phyloP scores from a whole-genome alignment of 352 stramenopile species.

The Phytophthora pseudosyringae region DNA sequence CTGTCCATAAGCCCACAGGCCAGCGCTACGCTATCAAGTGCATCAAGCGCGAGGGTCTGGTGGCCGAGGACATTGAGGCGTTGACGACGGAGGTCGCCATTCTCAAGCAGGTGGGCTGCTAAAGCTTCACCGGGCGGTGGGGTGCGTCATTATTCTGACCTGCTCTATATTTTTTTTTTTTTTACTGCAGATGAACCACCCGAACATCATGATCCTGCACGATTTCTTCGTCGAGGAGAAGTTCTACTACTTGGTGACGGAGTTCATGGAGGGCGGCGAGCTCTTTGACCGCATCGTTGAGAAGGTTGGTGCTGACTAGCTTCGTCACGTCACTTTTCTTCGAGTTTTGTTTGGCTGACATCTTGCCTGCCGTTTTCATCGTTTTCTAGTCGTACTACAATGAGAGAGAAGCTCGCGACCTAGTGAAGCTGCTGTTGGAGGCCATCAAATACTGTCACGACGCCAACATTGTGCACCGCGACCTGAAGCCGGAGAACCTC shows the following conservation, averaged over 20 bases:
- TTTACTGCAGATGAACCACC: slow-evolving; percentile 83
- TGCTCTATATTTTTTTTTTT: slow-evolving; percentile 6
- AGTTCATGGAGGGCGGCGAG: slow-evolving; percentile 95
- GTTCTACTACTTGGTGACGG: slow-evolving; percentile 98
- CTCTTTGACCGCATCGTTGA: slow-evolving; percentile 89
- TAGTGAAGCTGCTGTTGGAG: slow-evolving; percentile 87
- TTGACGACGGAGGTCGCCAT: slow-evolving; percentile 89
- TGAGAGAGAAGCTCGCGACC: slow-evolving; percentile 86
- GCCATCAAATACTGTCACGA: slow-evolving; percentile 92
- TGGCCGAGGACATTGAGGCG: slow-evolving; percentile 85
- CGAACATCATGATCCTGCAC: slow-evolving; percentile 93
- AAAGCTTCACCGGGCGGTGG: background rate
- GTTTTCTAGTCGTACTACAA: slow-evolving; percentile 86
- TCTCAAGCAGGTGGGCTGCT: slow-evolving; percentile 72
- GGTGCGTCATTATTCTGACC: slow-evolving; percentile 2
- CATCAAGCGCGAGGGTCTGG: slow-evolving; percentile 91
- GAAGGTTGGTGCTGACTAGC: slow-evolving; percentile 54
- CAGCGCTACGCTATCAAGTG: slow-evolving; percentile 93
- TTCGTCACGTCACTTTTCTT: background rate
- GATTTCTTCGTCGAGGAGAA: slow-evolving; percentile 95
- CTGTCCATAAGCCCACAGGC: slow-evolving; percentile 80
- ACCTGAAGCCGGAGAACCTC: slow-evolving; percentile 88
- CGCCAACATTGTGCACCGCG: slow-evolving; percentile 81
- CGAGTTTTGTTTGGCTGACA: slow-evolving; percentile 14
- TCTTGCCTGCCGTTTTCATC: slow-evolving; percentile 1